Conservation (phyloP, 2,329 filamentous ascomycete species). For the Penicillium sp. region DNA sequence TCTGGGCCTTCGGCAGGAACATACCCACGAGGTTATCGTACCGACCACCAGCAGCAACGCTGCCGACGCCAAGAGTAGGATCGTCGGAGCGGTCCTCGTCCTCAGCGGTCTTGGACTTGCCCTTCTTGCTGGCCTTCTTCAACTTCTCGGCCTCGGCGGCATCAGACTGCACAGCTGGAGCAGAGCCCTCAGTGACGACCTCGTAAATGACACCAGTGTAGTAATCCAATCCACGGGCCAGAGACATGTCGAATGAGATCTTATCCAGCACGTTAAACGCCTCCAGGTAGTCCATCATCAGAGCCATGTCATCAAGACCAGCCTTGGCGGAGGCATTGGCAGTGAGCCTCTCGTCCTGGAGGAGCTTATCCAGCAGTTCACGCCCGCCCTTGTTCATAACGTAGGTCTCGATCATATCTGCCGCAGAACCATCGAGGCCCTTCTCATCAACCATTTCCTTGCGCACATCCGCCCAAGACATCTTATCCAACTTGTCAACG, state of each 20-base stretch:
- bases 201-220: constrained; percentile 92
- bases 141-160: constrained; percentile 38
- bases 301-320: constrained; percentile 76
- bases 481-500: constrained; percentile 94
- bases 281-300: constrained; percentile 80
- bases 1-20: constrained; percentile 82
- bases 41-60: constrained; percentile 83
- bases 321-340: constrained; percentile 75
- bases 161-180: constrained; percentile 51
- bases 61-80: constrained; percentile 80
- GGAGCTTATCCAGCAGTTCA: constrained; percentile 71
- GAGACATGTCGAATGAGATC: constrained; percentile 84
- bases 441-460: constrained; percentile 95
- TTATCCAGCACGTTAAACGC: constrained; percentile 71
- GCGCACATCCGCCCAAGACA: constrained; percentile 84
- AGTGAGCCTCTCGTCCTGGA: constrained; percentile 66
- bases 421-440: constrained; percentile 72
- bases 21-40: constrained; percentile 94
- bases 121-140: constrained; percentile 45
- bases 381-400: constrained; percentile 74
- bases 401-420: constrained; percentile 84
- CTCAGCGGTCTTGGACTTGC: constrained; percentile 53
- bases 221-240: constrained; percentile 90
- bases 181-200: constrained; percentile 79
- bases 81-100: constrained; percentile 74